phyloP scores from a whole-genome alignment of 75 land plant genomes.

The Sequoia sempervirens region DNA sequence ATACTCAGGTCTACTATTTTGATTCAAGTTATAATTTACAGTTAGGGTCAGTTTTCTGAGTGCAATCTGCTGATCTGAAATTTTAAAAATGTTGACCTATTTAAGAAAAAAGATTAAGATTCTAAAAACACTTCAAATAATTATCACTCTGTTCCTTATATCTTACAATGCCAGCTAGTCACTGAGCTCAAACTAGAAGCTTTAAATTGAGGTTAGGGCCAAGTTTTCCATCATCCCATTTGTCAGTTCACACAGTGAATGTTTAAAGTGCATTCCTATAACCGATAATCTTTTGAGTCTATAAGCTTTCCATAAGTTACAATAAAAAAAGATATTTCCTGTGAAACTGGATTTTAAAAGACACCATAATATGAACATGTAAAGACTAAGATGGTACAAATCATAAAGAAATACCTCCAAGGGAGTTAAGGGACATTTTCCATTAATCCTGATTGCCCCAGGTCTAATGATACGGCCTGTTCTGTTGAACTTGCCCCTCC shows the following conservation, averaged over 20 bases:
- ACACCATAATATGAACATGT: not conserved
- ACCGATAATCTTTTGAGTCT: not conserved
- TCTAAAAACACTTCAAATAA: not conserved
- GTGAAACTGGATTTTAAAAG: not conserved
- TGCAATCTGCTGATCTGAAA: not conserved
- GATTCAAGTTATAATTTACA: no score
- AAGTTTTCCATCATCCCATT: not conserved
- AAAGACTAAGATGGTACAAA: not conserved
- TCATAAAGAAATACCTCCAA: constrained; percentile 60
- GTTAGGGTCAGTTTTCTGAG: no score
- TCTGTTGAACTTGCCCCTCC: constrained; percentile 93
- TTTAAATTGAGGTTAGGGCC: constrained; percentile 3
- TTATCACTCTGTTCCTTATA: no score
- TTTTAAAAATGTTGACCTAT: not conserved
- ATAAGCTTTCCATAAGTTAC: not conserved
- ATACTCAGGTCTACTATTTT: no score
- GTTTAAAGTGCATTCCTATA: not conserved
- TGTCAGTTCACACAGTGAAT: not conserved
- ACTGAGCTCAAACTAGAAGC: not conserved
- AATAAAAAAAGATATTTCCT: not conserved
- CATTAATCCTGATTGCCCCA: constrained; percentile 73
- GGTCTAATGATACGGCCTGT: constrained; percentile 86
- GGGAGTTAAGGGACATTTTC: constrained; percentile 96
- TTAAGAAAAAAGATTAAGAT: not conserved
- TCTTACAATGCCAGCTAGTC: not conserved